Base-by-base conservation (phyloP, 176 grass and related monocot genomes). In the Saccharum spontaneum region DNA sequence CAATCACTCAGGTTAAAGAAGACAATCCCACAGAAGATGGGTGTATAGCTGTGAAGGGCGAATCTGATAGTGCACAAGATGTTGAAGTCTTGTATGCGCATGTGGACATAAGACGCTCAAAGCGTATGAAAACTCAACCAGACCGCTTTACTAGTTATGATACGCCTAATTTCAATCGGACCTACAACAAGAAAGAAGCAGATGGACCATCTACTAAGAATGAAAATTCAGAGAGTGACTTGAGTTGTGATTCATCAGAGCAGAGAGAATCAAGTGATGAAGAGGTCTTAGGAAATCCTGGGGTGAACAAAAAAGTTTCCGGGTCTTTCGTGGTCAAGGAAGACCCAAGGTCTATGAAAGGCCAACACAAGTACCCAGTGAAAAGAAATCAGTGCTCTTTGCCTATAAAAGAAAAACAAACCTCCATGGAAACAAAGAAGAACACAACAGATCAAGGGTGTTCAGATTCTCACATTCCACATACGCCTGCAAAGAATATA, bases 81-180 rank as follows among this genome's bases (percentile, higher is more conserved):
- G 77, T 84, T 77, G 84, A 97, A 43, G 73, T 86, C 52, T 85
- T 93, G 41, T 92, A 90, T 86, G 80, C 85, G 65, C 73, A 90
- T 16, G 60, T 88, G 37, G 81, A 88, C 78, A 83, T 98, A 75
- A 93, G 96, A 87, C 96, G 86, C 24, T 98, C 96, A 62, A 95
- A 95, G 80, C 96, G 93, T 68, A 63, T 59, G 73, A 98, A 89
- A 69, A 80, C 71, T 37, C 79, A 86, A 74, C 89, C 89, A 31
- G 79, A 89, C 39, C 86, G 78, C 54, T 93, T 93, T 95, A 84
- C 40, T 69, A 92, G 89, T 83, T 90, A 98, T 67, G 38, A 67
- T n/a, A 44, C 69, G 30, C 87, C 91, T 38, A 91, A 90, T 82
- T 97, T 93, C 69, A 55, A 43, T 20, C 59, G 89, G 22, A 76